A percentile compares a stretch with the other conserved stretches of the same genome.
phyloP scores from a whole-genome alignment of 2,329 filamentous ascomycete species.

The Aspergillus nomiae region DNA sequence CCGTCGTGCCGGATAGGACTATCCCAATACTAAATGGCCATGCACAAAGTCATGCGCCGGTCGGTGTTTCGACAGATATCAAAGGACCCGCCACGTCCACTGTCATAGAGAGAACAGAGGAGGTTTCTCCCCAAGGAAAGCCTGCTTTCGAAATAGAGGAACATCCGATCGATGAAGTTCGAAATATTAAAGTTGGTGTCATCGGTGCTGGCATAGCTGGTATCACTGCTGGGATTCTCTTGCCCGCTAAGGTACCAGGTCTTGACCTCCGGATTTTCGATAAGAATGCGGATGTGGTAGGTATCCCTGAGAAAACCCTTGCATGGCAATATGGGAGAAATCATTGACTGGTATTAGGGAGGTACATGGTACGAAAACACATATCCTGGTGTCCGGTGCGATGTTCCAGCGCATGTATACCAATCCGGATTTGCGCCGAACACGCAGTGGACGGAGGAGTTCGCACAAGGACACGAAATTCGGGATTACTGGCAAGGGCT shows the following conservation, averaged over 20 bases:
- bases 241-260: slow-evolving; percentile 69
- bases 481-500: slow-evolving; percentile 65
- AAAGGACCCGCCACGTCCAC: slow-evolving; percentile 5
- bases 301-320: slow-evolving; percentile 28
- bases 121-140: slow-evolving; percentile 4
- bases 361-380: slow-evolving; percentile 52
- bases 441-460: slow-evolving; percentile 68
- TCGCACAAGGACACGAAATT: slow-evolving; percentile 68
- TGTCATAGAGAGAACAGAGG: slow-evolving; percentile 11
- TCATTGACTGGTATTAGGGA: slow-evolving; percentile 33
- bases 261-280: slow-evolving; percentile 68
- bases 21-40: slow-evolving; percentile 6
- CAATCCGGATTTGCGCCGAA: slow-evolving; percentile 70
- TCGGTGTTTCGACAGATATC: neutral
- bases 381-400: slow-evolving; percentile 68
- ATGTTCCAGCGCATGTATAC: slow-evolving; percentile 71
- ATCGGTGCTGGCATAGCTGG: slow-evolving; percentile 67
- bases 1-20: slow-evolving; percentile 1
- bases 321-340: neutral
- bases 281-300: slow-evolving; percentile 67
- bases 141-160: slow-evolving; percentile 41
- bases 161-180: slow-evolving; percentile 52
- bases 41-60: neutral
- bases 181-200: slow-evolving; percentile 57
- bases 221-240: slow-evolving; percentile 64